Evolutionary conservation across 768 basidiomycete genomes (phyloP).

Genomic region (Flagelloscypha sp.): DNA sequence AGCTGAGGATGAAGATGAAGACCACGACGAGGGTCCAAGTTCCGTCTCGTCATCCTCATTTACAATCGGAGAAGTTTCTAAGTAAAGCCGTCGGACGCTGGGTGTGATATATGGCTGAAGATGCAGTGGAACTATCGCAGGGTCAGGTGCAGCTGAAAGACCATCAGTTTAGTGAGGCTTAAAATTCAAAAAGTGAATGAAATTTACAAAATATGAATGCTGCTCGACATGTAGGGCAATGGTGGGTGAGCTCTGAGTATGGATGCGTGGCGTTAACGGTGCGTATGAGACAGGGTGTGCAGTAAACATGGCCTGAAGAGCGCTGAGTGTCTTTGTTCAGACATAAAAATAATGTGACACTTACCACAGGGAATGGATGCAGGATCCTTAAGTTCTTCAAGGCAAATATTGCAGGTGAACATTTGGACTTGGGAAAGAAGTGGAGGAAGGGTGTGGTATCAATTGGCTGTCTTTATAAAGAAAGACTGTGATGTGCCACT

Average conservation of each 20-base stretch:
- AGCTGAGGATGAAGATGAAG: no score
- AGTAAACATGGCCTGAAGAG: slow-evolving; percentile 53
- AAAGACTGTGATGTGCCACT: slow-evolving; percentile 8
- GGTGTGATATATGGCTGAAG: slow-evolving; percentile 52
- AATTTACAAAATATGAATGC: slow-evolving; percentile 46
- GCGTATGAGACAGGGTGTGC: slow-evolving; percentile 48
- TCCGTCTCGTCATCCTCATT: no score
- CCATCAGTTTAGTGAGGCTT: background rate
- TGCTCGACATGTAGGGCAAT: slow-evolving; percentile 51
- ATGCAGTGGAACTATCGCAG: slow-evolving; percentile 43
- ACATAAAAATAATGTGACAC: slow-evolving; percentile 12
- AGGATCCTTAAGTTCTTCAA: slow-evolving; percentile 44
- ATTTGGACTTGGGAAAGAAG: slow-evolving; percentile 19
- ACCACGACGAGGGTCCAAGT: no score
- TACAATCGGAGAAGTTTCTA: slow-evolving; percentile 40
- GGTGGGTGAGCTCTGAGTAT: slow-evolving; percentile 36
- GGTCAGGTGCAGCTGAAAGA: slow-evolving; percentile 36
- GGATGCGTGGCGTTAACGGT: slow-evolving; percentile 41
- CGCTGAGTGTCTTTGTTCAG: slow-evolving; percentile 1
- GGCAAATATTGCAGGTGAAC: slow-evolving; percentile 55
- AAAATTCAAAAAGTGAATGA: background rate
- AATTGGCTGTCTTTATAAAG: background rate
- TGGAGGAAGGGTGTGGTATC: background rate
- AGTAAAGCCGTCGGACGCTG: slow-evolving; percentile 46
- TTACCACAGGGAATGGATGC: slow-evolving; percentile 59